Evolutionary conservation across 257 asterid genomes (phyloP).

Genomic region (Nicotiana noctiflora): DNA sequence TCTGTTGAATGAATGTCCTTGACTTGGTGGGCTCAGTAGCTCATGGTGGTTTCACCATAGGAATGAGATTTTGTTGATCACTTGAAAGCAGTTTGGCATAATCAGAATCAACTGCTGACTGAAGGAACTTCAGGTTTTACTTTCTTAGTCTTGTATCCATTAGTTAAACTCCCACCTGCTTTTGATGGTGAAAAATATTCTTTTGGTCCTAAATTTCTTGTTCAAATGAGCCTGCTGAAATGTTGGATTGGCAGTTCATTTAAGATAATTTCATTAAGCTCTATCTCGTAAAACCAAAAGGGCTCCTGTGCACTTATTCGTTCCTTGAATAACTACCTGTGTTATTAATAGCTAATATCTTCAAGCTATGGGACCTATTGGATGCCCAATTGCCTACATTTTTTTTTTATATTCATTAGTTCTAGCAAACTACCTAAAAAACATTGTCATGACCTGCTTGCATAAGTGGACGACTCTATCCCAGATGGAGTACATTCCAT

Average conservation of each 20-base stretch:
- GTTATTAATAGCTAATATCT: background rate
- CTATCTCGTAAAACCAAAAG: background rate
- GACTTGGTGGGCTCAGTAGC: background rate
- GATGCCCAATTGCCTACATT: background rate
- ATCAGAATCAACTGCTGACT: background rate
- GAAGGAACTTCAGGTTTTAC: background rate
- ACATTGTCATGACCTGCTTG: background rate
- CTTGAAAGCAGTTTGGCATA: conserved; percentile 1
- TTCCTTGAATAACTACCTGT: conserved; percentile 1
- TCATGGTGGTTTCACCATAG: background rate
- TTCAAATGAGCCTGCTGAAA: background rate
- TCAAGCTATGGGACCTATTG: background rate
- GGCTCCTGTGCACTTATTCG: background rate
- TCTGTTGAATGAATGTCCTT: background rate
- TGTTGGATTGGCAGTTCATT: background rate
- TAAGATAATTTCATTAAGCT: background rate
- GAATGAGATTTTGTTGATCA: background rate
- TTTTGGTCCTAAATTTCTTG: background rate
- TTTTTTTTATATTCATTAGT: background rate
- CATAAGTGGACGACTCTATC: background rate
- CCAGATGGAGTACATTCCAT: background rate
- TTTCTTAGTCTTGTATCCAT: conserved; percentile 5
- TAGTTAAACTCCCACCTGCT: background rate
- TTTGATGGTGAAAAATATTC: background rate
- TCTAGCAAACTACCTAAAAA: background rate